Evolutionary conservation across 768 basidiomycete species (phyloP), one percentile per base, ranked within the genome.

Genomic region (Strobilomyces echinocephalus): DNA sequence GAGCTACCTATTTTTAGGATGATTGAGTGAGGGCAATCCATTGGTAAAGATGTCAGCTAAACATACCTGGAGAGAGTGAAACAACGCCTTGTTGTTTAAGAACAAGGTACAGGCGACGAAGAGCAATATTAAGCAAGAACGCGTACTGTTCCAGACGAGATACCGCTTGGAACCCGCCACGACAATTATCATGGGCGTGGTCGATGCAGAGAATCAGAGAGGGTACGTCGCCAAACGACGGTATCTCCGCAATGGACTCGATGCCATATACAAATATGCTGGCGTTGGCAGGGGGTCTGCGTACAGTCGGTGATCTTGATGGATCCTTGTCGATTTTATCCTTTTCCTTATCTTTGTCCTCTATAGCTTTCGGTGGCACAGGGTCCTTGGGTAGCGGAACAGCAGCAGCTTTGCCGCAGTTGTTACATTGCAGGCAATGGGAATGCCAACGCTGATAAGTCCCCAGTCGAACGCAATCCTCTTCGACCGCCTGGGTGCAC

Each of bases 381-480:
- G 72, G 74, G 61, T 83, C 85, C 74, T 82, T 84, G 16, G 76
- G 72, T 9, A 76, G 63, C 6, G 80, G 81, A 34, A 82, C 79
- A 21, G 83, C 83, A 24, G 92, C 88, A 26, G 76, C 76, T 66
- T 85, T 90, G 9, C 91, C 88, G 63, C 95, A 97, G 20, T 75
- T 74, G 14, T 71, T 73, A 60, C 97, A 99, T 54, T 87, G 83
- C n/a, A 99, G 74, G 67, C 97, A 99, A 31, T 88, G 79, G 2
- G 92, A 90, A 71, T 99, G 97, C 97, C 97, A 98, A 43, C 95
- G 80, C 64, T 92, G 87, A 72, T 94, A 95, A n/a, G 93, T 95
- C 33, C 94, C 97, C 28, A 95, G 73, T 53, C 97, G 81, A 42
- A 92, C 89, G 64, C 97, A 98, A 60, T 98, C 97, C 68, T 99